A percentile compares a stretch with the other conserved stretches of the same genome.
Evolutionary conservation across 2,329 filamentous ascomycete genomes (phyloP).

Genomic region (Cordyceps pruinosa): DNA sequence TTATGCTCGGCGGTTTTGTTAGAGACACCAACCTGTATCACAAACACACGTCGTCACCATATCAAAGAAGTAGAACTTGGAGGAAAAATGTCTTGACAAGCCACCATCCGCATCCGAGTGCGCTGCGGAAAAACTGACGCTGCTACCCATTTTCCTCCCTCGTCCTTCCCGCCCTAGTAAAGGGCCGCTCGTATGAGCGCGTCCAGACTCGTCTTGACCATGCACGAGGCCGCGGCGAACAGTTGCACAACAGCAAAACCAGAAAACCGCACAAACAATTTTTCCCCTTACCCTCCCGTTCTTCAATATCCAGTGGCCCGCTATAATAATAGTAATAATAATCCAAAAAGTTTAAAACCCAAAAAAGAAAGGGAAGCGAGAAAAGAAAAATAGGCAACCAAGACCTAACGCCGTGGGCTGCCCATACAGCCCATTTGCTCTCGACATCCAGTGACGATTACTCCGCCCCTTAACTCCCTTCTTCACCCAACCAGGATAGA

Average conservation of each 20-base stretch:
- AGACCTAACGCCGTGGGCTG: not conserved
- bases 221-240: not conserved
- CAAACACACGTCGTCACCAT: no score
- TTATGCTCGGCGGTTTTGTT: no score
- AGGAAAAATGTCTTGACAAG: no score
- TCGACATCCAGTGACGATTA: not conserved
- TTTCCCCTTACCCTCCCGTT: not conserved
- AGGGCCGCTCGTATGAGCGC: not conserved
- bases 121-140: not conserved
- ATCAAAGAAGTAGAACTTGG: no score
- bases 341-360: not conserved
- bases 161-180: no score
- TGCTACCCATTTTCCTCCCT: not conserved
- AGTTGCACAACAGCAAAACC: not conserved
- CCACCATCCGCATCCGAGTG: no score
- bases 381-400: not conserved
- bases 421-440: not conserved
- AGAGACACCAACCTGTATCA: no score
- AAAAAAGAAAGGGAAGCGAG: not conserved
- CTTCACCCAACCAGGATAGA: not conserved
- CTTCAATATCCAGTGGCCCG: not conserved
- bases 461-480: not conserved
- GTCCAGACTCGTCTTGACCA: not conserved
- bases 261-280: not conserved
- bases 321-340: not conserved